Evolutionary conservation across 176 grass and related monocot species (phyloP), one percentile per base, ranked within the genome.

Genomic region (Dactylis glomerata): DNA sequence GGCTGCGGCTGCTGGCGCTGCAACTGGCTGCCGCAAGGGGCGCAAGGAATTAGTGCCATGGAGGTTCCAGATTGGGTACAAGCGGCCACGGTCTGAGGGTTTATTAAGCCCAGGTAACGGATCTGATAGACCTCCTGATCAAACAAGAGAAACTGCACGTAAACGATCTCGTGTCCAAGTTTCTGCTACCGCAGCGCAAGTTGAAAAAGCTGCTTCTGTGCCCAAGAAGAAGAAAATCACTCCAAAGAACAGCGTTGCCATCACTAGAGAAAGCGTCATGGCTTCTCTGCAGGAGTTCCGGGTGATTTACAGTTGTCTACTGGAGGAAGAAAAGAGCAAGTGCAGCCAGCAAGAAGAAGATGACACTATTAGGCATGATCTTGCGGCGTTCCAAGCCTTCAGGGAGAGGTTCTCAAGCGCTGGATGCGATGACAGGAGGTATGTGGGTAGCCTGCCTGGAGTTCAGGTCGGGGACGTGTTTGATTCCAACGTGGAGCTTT

Each of bases 391-490:
- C 30, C 83, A 62, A 61, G 66, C 78, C 50, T 96, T 85, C 34
- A 88, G 56, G 78, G 84, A 89, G 68, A 87, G 51, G 19, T 63
- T 82, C 27, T 40, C n/a, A n/a, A n/a, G 47, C 55, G 69, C 44
- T 24, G 50, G 73, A 40, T 31, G 27, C 15, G 66, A 81, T 80
- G 71, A 72, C 5, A 54, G 31, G 71, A 96, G 86, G 66, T 88
- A 89, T 46, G 67, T 86, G 5, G 94, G 87, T 72, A 91, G 33
- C 42, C 66, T 96, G 36, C 89, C 91, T 7, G 91, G 89, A 44
- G 80, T 91, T 83, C 33, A 78, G 50, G 62, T 93, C 45, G 94
- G 94, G 14, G 86, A 96, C 49, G 59, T 80, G 28, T 96, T 96
- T 77, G 85, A 93, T 76, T 87, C 86, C 51, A 81, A 15, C 13